Percentiles rank a stretch among this genome's conserved stretches.
These are phyloP conservation scores for Hylodesmum podocarpum DNA, from an alignment of 306 rosid genomes.

Conservation along the genomic window DNA sequence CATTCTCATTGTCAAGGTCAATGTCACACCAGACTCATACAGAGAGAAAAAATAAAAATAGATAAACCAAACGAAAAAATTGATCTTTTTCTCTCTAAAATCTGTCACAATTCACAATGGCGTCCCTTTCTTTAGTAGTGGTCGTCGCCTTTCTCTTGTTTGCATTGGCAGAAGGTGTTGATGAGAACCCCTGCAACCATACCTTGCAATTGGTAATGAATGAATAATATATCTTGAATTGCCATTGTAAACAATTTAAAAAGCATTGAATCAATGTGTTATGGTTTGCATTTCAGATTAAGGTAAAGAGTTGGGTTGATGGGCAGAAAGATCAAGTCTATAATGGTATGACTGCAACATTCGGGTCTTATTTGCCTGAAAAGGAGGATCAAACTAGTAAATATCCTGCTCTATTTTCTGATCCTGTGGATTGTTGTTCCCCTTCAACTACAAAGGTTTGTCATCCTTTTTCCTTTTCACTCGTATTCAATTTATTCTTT, in stretches of 20 bases:
- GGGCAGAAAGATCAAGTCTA: slow-evolving; percentile 43
- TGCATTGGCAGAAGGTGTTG: background rate
- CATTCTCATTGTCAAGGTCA: background rate
- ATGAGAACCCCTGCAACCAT: slow-evolving; percentile 16
- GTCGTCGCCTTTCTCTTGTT: slow-evolving; percentile 10
- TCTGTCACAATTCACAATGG: slow-evolving; percentile 1
- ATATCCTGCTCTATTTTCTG: slow-evolving; percentile 47
- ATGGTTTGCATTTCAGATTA: slow-evolving; percentile 54
- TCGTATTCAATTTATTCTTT: background rate
- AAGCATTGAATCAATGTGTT: background rate
- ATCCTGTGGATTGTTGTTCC: slow-evolving; percentile 72
- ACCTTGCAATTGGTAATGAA: slow-evolving; percentile 22
- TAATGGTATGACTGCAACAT: slow-evolving; percentile 62
- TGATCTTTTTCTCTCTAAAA: background rate
- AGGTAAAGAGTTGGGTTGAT: slow-evolving; percentile 66
- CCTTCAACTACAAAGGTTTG: slow-evolving; percentile 58
- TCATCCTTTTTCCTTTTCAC: background rate
- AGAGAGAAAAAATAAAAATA: background rate
- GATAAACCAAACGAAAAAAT: background rate
- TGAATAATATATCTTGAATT: too few relatives aligned
- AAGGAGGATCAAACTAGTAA: slow-evolving; percentile 29
- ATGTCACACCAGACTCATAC: background rate
- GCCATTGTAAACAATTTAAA: too few relatives aligned
- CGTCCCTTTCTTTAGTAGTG: background rate
- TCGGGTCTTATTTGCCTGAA: slow-evolving; percentile 68